Evolutionary conservation across 2,329 filamentous ascomycete genomes (phyloP).

Genomic region (Gnomoniopsis smithogilvyi): DNA sequence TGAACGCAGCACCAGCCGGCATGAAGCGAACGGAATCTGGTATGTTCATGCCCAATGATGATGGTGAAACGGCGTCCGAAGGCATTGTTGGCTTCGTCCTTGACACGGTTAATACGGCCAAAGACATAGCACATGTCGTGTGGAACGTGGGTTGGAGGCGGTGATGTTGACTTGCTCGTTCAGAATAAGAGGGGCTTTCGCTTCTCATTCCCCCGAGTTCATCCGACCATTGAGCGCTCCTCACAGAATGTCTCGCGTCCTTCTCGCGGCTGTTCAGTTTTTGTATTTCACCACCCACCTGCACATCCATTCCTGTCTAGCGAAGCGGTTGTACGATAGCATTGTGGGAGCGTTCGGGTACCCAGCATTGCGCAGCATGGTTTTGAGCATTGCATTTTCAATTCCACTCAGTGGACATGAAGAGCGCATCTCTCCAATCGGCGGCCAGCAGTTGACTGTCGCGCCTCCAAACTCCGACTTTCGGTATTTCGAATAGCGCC

Average conservation of each 20-base stretch:
- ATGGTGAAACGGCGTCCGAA: slow-evolving; percentile 61
- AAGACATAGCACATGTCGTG: slow-evolving; percentile 68
- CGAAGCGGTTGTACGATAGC: slow-evolving; percentile 17
- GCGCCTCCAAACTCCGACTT: not conserved
- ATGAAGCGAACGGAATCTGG: slow-evolving; percentile 79
- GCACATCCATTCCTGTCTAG: slow-evolving; percentile 7
- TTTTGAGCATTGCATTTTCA: slow-evolving; percentile 7
- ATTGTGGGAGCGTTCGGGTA: slow-evolving; percentile 6
- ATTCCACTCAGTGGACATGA: not conserved
- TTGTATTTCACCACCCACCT: slow-evolving; percentile 3
- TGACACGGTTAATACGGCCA: slow-evolving; percentile 73
- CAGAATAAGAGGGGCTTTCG: slow-evolving; percentile 25
- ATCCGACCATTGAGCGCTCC: slow-evolving; percentile 7
- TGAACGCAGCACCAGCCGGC: slow-evolving; percentile 52
- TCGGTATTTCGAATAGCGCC: slow-evolving; percentile 11
- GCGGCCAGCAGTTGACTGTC: slow-evolving; percentile 5
- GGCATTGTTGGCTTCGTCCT: slow-evolving; percentile 76
- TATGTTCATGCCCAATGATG: slow-evolving; percentile 88
- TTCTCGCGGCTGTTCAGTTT: slow-evolving; percentile 7
- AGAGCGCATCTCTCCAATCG: not conserved
- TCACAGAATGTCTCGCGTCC: not conserved
- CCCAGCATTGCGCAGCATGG: slow-evolving; percentile 4
- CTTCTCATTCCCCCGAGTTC: slow-evolving; percentile 4
- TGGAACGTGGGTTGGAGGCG: slow-evolving; percentile 68
- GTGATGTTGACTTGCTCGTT: slow-evolving; percentile 33